Percentiles rank a stretch among this genome's conserved stretches.
Evolutionary conservation across 257 asterid genomes (phyloP).

Genomic region (Solanum chiquidenum): DNA sequence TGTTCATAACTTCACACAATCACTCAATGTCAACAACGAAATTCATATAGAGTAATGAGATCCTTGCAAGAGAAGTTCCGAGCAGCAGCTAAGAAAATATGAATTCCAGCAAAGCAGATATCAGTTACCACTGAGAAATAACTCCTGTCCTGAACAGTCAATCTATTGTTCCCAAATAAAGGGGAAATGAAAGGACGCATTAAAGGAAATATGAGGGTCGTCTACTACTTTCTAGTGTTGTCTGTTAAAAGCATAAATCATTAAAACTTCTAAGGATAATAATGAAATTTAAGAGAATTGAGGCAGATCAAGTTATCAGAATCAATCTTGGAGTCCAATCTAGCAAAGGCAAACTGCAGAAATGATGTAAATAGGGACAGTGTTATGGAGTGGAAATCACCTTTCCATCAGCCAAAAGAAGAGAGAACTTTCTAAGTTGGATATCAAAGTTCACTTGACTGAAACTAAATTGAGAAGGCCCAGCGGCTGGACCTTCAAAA

Average conservation of each 20-base stretch:
- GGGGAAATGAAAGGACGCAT: neutral
- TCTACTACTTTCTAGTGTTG: neutral
- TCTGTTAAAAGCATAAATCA: neutral
- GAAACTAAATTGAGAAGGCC: constrained; percentile 30
- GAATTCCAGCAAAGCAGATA: neutral
- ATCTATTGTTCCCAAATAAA: neutral
- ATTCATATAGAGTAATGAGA: neutral
- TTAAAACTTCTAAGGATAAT: neutral
- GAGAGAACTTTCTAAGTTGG: constrained; percentile 54
- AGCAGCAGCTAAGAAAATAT: neutral
- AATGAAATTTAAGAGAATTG: neutral
- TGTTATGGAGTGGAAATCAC: constrained; percentile 15
- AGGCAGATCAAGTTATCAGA: neutral
- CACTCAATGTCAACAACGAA: neutral
- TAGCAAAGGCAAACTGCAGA: neutral
- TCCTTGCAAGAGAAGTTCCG: neutral
- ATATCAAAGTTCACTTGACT: constrained; percentile 37
- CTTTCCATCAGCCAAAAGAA: constrained; percentile 78
- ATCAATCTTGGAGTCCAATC: neutral
- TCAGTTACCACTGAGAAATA: neutral
- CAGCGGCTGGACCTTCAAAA: constrained; percentile 42
- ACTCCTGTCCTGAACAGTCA: neutral
- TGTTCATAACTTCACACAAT: neutral
- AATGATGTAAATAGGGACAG: neutral
- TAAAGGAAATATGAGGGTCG: neutral